Evolutionary conservation across 495 filamentous ascomycete species (phyloP).

Genomic region (Daldinia concentrica): DNA sequence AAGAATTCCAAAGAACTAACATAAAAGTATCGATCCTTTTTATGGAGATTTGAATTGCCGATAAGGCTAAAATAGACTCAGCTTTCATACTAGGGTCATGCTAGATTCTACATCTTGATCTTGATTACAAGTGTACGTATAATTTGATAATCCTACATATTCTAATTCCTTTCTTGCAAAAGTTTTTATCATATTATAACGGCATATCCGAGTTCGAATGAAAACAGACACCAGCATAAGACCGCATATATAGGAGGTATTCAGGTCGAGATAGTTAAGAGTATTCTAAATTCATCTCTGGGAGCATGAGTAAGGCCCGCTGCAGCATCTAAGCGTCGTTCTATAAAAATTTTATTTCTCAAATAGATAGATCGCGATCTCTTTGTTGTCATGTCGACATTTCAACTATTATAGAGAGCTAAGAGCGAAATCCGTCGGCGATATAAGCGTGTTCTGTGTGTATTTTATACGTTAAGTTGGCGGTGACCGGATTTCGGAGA

Average conservation of each 20-base stretch:
- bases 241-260: neutral
- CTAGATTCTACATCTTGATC: neutral
- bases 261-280: neutral
- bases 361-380: neutral
- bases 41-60: neutral
- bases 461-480: neutral
- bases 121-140: neutral
- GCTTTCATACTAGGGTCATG: neutral
- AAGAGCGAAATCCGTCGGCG: neutral
- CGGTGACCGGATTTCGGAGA: slow-evolving; percentile 1
- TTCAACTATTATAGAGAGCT: neutral
- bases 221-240: no score
- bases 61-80: neutral
- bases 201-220: no score
- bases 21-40: neutral
- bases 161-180: no score
- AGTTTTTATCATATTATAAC: no score
- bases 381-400: neutral
- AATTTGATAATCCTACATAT: no score
- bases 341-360: neutral
- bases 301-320: neutral
- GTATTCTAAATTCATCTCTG: neutral
- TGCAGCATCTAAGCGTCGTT: neutral
- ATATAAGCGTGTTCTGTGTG: neutral
- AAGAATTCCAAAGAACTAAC: no score